Conservation (phyloP, 768 basidiomycete species). For the Lactarius sp. region DNA sequence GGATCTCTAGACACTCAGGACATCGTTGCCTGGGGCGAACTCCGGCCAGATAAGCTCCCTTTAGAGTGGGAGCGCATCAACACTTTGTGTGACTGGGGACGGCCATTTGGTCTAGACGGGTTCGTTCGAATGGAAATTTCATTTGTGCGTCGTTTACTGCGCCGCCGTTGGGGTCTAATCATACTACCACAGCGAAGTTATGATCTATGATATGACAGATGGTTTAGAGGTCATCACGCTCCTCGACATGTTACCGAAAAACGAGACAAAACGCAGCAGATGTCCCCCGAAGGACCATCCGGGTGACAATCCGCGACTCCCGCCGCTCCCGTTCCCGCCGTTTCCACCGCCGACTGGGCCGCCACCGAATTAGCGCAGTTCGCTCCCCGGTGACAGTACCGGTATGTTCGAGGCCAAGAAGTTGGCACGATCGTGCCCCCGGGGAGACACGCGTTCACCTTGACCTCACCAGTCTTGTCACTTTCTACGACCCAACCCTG, state of each 20-base stretch:
- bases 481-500: conserved; percentile 40
- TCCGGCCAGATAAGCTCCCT: conserved; percentile 21
- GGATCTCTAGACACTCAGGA: conserved; percentile 38
- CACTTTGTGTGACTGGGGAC: conserved; percentile 35
- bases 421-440: conserved; percentile 41
- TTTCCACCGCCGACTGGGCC: background rate
- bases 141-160: conserved; percentile 17
- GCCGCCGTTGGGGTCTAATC: background rate
- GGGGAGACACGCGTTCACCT: conserved; percentile 42
- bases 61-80: conserved; percentile 30
- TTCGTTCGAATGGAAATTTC: conserved; percentile 29
- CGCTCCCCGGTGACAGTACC: background rate
- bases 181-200: conserved; percentile 15
- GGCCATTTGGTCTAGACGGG: conserved; percentile 32
- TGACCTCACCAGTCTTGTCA: conserved; percentile 39
- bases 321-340: background rate
- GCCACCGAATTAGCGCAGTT: conserved; percentile 23
- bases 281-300: background rate
- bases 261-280: background rate
- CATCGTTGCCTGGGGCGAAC: conserved; percentile 32
- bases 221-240: conserved; percentile 18
- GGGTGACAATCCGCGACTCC: background rate
- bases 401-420: conserved; percentile 29
- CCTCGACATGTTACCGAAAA: conserved; percentile 10
- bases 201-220: conserved; percentile 20